A percentile compares a stretch with the other conserved stretches of the same genome.
These are phyloP conservation scores for Trichoderma atrobrunneum DNA, from an alignment of 2,329 filamentous ascomycete species.

Conservation along the genomic window DNA sequence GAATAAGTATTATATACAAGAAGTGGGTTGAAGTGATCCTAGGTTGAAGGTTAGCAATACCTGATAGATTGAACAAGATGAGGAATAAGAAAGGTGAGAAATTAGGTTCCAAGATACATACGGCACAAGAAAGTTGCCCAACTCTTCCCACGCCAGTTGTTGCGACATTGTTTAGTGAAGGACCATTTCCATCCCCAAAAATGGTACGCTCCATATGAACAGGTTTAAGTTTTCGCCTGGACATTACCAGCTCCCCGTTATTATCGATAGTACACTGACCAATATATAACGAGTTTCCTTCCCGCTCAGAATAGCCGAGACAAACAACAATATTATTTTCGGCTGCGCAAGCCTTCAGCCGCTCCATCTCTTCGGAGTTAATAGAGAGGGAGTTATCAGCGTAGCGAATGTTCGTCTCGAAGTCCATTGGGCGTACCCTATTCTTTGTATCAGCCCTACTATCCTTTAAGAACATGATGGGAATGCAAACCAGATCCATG, in stretches of 20 bases:
- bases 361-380: neutral
- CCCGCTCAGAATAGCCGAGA: neutral
- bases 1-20: neutral
- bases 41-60: neutral
- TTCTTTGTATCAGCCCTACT: neutral
- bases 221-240: neutral
- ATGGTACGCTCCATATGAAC: neutral
- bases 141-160: neutral
- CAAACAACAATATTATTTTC: neutral
- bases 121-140: neutral
- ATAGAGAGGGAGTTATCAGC: neutral
- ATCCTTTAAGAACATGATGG: neutral
- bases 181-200: neutral
- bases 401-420: neutral
- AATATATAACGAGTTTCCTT: neutral
- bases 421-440: neutral
- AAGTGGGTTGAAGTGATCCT: neutral
- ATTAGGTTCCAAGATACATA: neutral
- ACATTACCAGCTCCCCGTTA: neutral
- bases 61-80: neutral
- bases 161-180: neutral
- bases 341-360: neutral
- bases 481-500: neutral
- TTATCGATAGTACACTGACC: neutral
- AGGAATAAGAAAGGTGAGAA: neutral